Conservation (phyloP, 352 stramenopile species). For the Hyaloperonospora brassicae region DNA sequence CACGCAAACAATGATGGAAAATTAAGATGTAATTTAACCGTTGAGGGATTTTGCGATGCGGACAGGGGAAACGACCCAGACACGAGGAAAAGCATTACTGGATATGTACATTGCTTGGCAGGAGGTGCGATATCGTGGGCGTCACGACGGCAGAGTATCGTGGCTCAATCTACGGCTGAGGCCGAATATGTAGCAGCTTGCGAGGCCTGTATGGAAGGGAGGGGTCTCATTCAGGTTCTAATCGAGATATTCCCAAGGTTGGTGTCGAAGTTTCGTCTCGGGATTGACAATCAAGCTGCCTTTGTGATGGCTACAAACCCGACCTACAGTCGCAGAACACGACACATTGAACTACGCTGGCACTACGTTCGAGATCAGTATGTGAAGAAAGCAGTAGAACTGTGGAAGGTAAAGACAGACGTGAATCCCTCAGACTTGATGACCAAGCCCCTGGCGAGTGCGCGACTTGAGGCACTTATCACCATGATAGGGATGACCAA, state of each 20-base stretch:
- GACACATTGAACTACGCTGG: conserved; percentile 10
- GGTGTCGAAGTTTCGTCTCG: not conserved
- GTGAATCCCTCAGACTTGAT: conserved; percentile 8
- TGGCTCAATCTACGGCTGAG: conserved; percentile 14
- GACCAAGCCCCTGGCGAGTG: conserved; percentile 2
- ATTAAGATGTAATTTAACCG: not conserved
- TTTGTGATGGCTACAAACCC: conserved; percentile 14
- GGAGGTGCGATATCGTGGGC: conserved; percentile 10
- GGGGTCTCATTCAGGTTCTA: conserved; percentile 4
- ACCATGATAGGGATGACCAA: not conserved
- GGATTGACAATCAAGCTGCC: conserved; percentile 19
- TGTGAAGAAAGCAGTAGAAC: not conserved
- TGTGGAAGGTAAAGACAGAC: conserved; percentile 7
- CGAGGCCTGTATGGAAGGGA: conserved; percentile 11
- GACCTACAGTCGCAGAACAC: conserved; percentile 5
- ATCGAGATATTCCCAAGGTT: conserved; percentile 8
- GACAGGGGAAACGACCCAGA: conserved; percentile 12
- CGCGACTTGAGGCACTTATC: not conserved
- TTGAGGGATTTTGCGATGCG: conserved; percentile 10
- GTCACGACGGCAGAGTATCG: conserved; percentile 12
- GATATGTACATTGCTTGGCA: conserved; percentile 6
- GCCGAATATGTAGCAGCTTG: conserved; percentile 18
- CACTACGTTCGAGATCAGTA: conserved; percentile 15
- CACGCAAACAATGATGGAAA: not conserved
- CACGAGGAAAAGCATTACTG: conserved; percentile 8